Conservation (phyloP, 257 asterid genomes). For the Forsythia suspensa region DNA sequence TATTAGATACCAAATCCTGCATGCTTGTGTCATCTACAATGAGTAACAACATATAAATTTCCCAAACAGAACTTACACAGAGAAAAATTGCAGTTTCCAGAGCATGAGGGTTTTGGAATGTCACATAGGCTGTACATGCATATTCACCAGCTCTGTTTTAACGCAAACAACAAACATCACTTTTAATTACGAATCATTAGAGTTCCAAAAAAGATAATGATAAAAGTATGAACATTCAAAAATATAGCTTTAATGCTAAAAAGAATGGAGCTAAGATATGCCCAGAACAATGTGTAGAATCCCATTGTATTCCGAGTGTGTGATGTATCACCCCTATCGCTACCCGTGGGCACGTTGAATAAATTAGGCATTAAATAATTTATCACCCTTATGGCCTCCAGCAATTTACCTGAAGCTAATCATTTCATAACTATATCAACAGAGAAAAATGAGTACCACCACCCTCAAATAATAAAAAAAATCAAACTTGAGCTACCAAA, state of each 20-base stretch:
- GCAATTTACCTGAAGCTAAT: neutral
- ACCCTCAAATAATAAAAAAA: neutral
- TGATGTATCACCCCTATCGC: neutral
- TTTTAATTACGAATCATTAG: constrained; percentile 10
- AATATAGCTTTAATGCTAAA: constrained; percentile 8
- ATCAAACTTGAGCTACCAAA: neutral
- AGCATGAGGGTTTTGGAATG: constrained; percentile 81
- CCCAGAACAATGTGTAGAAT: constrained; percentile 2
- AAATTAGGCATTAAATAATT: neutral
- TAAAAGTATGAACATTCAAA: constrained; percentile 1
- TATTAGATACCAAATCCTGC: constrained; percentile 13
- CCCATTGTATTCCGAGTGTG: constrained; percentile 1
- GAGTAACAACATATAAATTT: constrained; percentile 1
- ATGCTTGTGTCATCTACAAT: neutral
- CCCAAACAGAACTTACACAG: constrained; percentile 64
- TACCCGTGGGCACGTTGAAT: neutral
- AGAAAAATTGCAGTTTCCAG: constrained; percentile 94
- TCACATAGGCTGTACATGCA: constrained; percentile 86
- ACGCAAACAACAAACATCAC: constrained; percentile 23
- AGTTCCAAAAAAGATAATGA: neutral
- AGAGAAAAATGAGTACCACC: neutral
- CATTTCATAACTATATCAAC: neutral
- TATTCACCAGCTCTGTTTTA: constrained; percentile 76
- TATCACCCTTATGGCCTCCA: neutral
- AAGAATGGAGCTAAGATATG: neutral